These are phyloP conservation scores for Leersia perrieri DNA, from an alignment of 176 grass and related monocot genomes.

Conservation along the genomic window DNA sequence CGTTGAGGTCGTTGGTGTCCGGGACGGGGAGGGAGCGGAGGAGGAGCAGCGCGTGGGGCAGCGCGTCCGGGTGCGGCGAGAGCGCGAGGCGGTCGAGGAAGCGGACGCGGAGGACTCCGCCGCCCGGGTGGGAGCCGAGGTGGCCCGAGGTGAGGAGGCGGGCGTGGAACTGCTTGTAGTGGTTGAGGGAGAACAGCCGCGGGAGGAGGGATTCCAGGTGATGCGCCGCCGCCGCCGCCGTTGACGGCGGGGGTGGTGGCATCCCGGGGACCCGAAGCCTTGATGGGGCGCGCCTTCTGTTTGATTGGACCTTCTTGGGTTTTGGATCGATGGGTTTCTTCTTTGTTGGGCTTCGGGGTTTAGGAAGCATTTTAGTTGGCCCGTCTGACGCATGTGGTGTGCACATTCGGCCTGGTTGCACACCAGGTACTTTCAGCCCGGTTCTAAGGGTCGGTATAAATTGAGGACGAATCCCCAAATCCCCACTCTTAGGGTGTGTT, in stretches of 20 bases:
- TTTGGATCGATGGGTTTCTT: neutral
- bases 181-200: conserved; percentile 37
- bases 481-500: no score
- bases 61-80: conserved; percentile 44
- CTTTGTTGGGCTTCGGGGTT: neutral
- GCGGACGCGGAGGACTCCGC: conserved; percentile 48
- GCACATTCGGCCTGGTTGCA: neutral
- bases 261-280: neutral
- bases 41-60: conserved; percentile 57
- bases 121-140: conserved; percentile 16
- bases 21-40: conserved; percentile 45
- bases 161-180: conserved; percentile 71
- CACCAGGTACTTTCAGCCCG: neutral
- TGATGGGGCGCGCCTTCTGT: neutral
- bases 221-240: conserved; percentile 17
- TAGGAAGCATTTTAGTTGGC: neutral
- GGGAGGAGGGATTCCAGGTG: conserved; percentile 45
- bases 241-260: conserved; percentile 22
- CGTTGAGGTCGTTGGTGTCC: conserved; percentile 71
- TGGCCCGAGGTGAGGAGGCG: conserved; percentile 56
- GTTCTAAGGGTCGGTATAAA: no score
- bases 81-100: conserved; percentile 64
- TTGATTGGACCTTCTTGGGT: neutral
- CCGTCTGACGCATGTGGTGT: neutral
- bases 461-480: no score